Base-by-base conservation (phyloP, 306 rosid genomes). In the Hippophae tibetana region DNA sequence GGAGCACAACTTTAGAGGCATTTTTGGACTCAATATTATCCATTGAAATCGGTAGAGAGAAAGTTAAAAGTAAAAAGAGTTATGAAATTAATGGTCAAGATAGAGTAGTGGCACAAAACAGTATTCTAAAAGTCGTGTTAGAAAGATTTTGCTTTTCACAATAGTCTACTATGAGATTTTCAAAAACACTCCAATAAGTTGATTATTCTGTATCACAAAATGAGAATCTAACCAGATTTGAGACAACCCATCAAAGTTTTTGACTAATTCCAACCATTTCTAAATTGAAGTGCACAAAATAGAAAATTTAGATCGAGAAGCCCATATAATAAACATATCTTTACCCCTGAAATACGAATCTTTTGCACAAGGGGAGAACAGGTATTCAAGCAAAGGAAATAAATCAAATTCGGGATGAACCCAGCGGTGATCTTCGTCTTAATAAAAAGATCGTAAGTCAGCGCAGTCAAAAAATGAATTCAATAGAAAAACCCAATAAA, bases 141-240 rank as follows among this genome's bases (percentile, higher is more conserved):
- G 43, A 38, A 58, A 10, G 10, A 44, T 5, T 52, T 8, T 8
- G 5, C 46, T 59, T 10, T 42, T 52, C 63, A 54, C 25, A 42
- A 38, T 41, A 5, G 54, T 43, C 68, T 65, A 71, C 67, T 26
- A 72, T 31, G 65, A 59, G 54, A 38, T 66, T 51, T 59, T 68
- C 49, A 6, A 69, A 8, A 51, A 13, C 53, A 49, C 26, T 12
- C 23, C n/a, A 65, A 54, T 47, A 58, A 31, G 38, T 31, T 31
- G 38, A 31, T 2, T 4, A 31, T 4, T 31, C 38, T 31, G 5
- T 31, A 31, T 31, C 38, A 31, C 38, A 23, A 44, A 72, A 27
- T 13, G 66, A 57, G 46, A 63, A 27, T 9, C 45, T 8, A 8
- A 44, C 52, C 25, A 58, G 58, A 14, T 46, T 45, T 42, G 12